Conservation (phyloP, 1,139 yeast species). For the Protomyces inundatus region DNA sequence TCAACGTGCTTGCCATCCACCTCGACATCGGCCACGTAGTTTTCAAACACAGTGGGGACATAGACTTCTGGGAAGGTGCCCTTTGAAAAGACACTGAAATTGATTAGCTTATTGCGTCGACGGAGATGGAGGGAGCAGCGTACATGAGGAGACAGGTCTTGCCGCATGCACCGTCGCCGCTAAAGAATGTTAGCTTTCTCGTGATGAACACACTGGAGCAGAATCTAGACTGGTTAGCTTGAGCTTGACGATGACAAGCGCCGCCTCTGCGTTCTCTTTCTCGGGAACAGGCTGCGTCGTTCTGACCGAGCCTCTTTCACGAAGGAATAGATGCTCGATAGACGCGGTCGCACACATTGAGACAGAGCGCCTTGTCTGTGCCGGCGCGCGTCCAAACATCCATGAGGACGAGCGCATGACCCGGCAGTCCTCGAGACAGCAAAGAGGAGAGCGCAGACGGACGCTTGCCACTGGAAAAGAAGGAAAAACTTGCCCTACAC, state of each 20-base stretch:
- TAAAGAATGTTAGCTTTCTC: not conserved
- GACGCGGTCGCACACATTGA: too few species aligned
- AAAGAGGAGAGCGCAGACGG: not conserved
- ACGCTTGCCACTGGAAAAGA: not conserved
- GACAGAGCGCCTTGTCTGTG: too few species aligned
- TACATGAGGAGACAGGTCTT: constrained; percentile 69
- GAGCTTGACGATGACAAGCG: not conserved
- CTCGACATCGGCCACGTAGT: constrained; percentile 81
- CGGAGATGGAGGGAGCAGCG: not conserved
- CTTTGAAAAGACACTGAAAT: constrained; percentile 61
- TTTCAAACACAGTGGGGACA: constrained; percentile 37
- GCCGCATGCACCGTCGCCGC: constrained; percentile 64
- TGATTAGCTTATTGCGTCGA: not conserved
- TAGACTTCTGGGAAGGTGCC: constrained; percentile 34
- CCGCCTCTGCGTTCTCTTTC: not conserved
- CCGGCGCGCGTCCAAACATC: not conserved
- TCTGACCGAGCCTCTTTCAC: too few species aligned
- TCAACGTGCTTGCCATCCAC: constrained; percentile 68
- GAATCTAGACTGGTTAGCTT: not conserved
- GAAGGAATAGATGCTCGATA: too few species aligned
- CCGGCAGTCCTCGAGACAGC: not conserved
- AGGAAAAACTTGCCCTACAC: constrained; percentile 55
- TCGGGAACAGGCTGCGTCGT: not conserved
- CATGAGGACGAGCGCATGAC: not conserved
- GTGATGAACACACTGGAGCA: not conserved